Evolutionary conservation across 805 yeast species (phyloP).

Genomic region (Jamesozyma piceae): DNA sequence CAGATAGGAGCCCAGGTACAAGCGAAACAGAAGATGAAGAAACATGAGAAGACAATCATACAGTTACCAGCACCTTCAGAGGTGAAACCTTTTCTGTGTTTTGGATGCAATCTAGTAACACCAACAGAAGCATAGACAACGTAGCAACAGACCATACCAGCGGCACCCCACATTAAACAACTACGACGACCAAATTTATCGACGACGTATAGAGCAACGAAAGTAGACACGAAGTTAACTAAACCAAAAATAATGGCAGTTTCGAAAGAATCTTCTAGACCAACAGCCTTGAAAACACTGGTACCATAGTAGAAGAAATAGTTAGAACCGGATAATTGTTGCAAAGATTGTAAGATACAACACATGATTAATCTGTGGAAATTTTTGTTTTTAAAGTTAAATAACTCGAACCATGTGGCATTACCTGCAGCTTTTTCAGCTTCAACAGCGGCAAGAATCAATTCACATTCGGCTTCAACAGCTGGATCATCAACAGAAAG

Average conservation of each 20-base stretch:
- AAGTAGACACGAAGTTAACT: background rate
- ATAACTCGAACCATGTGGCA: background rate
- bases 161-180: background rate
- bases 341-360: background rate
- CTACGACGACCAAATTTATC: background rate
- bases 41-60: background rate
- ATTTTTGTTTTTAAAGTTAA: background rate
- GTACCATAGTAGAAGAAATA: no score
- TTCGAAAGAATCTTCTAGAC: background rate
- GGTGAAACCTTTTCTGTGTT: background rate
- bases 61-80: no score
- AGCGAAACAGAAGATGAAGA: conserved; percentile 28
- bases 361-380: background rate
- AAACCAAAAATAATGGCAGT: background rate
- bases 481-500: background rate
- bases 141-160: background rate
- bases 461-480: background rate
- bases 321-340: conserved; percentile 1
- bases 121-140: no score
- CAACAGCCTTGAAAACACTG: no score
- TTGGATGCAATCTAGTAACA: no score
- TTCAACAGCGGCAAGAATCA: background rate
- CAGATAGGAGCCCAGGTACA: conserved; percentile 66
- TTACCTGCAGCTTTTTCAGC: background rate
- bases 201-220: background rate